These are phyloP conservation scores for Pythium monospermum DNA, from an alignment of 352 stramenopile genomes.

Conservation along the genomic window DNA sequence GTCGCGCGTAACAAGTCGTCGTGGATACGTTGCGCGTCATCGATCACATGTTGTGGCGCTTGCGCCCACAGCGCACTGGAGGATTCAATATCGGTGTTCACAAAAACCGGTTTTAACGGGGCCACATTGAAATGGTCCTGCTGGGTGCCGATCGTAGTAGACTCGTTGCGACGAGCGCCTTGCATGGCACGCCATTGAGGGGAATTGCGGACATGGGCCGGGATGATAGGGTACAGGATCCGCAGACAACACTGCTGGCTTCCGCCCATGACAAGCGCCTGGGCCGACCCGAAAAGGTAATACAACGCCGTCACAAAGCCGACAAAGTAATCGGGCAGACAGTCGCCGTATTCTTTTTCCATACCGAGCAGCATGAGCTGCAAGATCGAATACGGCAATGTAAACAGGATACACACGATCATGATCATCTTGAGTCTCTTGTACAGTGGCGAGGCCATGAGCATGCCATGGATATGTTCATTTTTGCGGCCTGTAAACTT, in stretches of 20 bases:
- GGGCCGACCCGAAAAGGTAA: slow-evolving; percentile 10
- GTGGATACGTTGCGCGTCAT: slow-evolving; percentile 46
- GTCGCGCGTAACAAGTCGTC: slow-evolving; percentile 50
- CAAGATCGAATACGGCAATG: too few species aligned
- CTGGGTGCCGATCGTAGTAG: background rate
- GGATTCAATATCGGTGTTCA: slow-evolving; percentile 71
- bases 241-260: background rate
- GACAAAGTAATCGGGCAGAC: background rate
- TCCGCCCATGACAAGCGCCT: background rate
- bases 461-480: slow-evolving; percentile 22
- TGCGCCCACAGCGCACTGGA: slow-evolving; percentile 62
- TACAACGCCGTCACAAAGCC: slow-evolving; percentile 16
- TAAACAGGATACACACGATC: slow-evolving; percentile 1
- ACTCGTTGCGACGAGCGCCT: too few species aligned
- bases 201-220: too few species aligned
- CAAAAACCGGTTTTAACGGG: slow-evolving; percentile 51
- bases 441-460: slow-evolving; percentile 27
- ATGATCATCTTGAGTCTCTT: slow-evolving; percentile 24
- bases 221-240: background rate
- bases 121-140: background rate
- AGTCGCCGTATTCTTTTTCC: background rate
- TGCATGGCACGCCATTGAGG: too few species aligned
- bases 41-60: slow-evolving; percentile 35
- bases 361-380: too few species aligned
- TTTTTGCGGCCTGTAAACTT: slow-evolving; percentile 17